phyloP scores from a whole-genome alignment of 495 filamentous ascomycete species.

The Xylaria castorea region DNA sequence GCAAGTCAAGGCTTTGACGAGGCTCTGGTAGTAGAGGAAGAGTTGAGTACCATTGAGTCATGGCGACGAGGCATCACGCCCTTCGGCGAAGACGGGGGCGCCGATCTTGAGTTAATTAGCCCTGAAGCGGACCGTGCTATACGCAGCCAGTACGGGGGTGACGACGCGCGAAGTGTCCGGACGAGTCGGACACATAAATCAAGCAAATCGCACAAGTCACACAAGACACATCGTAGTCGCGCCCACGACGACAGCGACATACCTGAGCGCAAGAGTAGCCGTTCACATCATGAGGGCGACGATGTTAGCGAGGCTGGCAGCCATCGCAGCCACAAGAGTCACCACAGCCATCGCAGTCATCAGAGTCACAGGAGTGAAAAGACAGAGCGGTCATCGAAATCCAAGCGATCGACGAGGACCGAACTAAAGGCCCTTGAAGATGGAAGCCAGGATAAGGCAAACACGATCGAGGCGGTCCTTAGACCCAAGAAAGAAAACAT shows the following conservation, averaged over 20 bases:
- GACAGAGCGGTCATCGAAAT: constrained; percentile 38
- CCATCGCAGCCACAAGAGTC: constrained; percentile 36
- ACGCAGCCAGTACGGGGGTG: constrained; percentile 42
- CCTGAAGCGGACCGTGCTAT: constrained; percentile 70
- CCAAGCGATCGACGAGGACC: constrained; percentile 39
- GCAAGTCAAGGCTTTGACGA: constrained; percentile 51
- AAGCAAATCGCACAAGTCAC: constrained; percentile 40
- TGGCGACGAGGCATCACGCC: constrained; percentile 81
- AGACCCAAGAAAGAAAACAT: constrained; percentile 58
- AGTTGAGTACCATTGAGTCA: constrained; percentile 72
- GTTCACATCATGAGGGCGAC: constrained; percentile 30
- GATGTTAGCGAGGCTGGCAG: constrained; percentile 36
- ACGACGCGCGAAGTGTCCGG: constrained; percentile 40
- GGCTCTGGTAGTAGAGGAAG: constrained; percentile 56
- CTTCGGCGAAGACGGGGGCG: constrained; percentile 69
- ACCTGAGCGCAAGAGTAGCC: constrained; percentile 41
- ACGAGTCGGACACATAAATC: constrained; percentile 33
- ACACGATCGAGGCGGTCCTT: constrained; percentile 36
- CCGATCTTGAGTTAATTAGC: constrained; percentile 87
- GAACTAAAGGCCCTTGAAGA: constrained; percentile 43
- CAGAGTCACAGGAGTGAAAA: constrained; percentile 41
- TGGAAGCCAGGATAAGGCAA: constrained; percentile 43
- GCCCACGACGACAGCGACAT: constrained; percentile 32
- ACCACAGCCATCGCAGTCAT: constrained; percentile 39
- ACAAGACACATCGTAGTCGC: constrained; percentile 37